phyloP scores from a whole-genome alignment of 768 basidiomycete genomes.

The Clathrus columnatus region DNA sequence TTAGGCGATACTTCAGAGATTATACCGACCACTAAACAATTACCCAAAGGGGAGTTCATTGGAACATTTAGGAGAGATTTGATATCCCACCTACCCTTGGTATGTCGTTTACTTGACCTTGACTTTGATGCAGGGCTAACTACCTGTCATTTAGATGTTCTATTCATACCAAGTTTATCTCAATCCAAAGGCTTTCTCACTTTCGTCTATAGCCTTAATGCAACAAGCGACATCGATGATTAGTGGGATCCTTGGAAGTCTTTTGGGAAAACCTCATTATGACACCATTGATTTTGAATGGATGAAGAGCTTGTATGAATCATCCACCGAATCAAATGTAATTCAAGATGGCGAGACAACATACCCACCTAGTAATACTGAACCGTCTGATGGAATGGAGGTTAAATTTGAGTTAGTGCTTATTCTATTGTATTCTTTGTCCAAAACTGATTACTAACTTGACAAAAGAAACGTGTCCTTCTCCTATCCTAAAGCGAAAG shows the following conservation, averaged over 20 bases:
- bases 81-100: background rate
- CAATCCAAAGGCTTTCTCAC: slow-evolving; percentile 3
- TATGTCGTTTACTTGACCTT: background rate
- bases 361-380: slow-evolving; percentile 3
- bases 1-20: slow-evolving; percentile 1
- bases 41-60: background rate
- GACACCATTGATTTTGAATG: background rate
- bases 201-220: slow-evolving; percentile 7
- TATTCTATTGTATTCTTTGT: background rate
- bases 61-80: background rate
- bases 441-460: too few relatives aligned
- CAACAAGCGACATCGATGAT: slow-evolving; percentile 8
- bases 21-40: background rate
- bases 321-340: background rate
- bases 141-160: too few relatives aligned
- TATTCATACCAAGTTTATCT: slow-evolving; percentile 6
- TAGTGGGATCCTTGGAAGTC: background rate
- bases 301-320: slow-evolving; percentile 10
- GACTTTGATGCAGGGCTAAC: background rate
- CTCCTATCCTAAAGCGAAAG: slow-evolving; percentile 22
- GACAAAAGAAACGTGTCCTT: slow-evolving; percentile 13
- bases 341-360: slow-evolving; percentile 6
- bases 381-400: slow-evolving; percentile 7
- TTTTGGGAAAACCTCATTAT: background rate
- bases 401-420: slow-evolving; percentile 9